phyloP scores from a whole-genome alignment of 371 early-diverging fungal genomes.

The Saksenaea oblongispora region DNA sequence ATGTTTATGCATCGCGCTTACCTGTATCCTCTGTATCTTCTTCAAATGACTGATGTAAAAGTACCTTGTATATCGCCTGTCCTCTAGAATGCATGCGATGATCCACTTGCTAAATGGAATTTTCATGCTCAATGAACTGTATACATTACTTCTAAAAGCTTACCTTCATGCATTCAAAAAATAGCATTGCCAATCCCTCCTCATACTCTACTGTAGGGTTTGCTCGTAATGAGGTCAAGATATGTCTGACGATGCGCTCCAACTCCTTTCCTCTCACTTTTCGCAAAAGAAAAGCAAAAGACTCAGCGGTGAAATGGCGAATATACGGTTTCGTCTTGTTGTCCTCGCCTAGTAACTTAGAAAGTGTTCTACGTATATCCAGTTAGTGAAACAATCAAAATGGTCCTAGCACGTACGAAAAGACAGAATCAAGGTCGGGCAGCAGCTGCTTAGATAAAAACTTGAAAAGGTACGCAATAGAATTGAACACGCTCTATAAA shows the following conservation, averaged over 20 bases:
- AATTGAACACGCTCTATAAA: slow-evolving; percentile 76
- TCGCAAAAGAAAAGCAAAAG: slow-evolving; percentile 88
- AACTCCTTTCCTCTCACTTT: slow-evolving; percentile 67
- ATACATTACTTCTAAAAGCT: slow-evolving; percentile 1
- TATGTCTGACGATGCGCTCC: slow-evolving; percentile 53
- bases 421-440: slow-evolving; percentile 70
- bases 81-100: slow-evolving; percentile 62
- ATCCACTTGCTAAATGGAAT: slow-evolving; percentile 50
- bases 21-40: slow-evolving; percentile 30
- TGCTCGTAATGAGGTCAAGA: slow-evolving; percentile 57
- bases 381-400: background rate
- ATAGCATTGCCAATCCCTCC: slow-evolving; percentile 77
- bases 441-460: slow-evolving; percentile 74
- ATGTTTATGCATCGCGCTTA: slow-evolving; percentile 6
- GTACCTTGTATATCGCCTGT: slow-evolving; percentile 45
- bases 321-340: slow-evolving; percentile 71
- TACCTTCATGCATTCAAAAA: slow-evolving; percentile 82
- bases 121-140: background rate
- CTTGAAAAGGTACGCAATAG: slow-evolving; percentile 90
- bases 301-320: slow-evolving; percentile 89
- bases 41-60: slow-evolving; percentile 45
- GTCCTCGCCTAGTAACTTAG: slow-evolving; percentile 71
- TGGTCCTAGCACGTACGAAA: slow-evolving; percentile 40
- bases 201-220: slow-evolving; percentile 55
- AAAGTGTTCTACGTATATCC: slow-evolving; percentile 48